A percentile compares a stretch with the other conserved stretches of the same genome.
These are phyloP conservation scores for Hypoxylon sp. DNA, from an alignment of 2,329 filamentous ascomycete species.

Conservation along the genomic window DNA sequence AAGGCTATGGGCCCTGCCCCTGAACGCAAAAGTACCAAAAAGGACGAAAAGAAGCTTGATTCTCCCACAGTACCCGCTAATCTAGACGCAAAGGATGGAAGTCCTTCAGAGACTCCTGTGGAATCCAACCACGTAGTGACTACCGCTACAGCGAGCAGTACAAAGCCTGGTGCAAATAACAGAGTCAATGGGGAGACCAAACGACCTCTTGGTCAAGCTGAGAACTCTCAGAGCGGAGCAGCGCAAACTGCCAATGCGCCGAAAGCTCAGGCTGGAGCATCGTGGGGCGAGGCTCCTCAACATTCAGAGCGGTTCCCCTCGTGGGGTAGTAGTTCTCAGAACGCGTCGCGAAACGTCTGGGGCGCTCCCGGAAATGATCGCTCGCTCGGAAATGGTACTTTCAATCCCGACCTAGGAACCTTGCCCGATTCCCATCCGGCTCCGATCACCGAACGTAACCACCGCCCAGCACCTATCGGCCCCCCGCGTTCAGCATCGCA, in stretches of 20 bases:
- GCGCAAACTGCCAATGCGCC: slow-evolving; percentile 30
- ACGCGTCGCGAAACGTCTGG: slow-evolving; percentile 76
- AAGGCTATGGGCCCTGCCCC: slow-evolving; percentile 77
- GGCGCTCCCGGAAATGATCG: slow-evolving; percentile 79
- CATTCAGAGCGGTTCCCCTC: slow-evolving; percentile 63
- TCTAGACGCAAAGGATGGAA: slow-evolving; percentile 41
- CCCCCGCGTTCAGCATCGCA: slow-evolving; percentile 53
- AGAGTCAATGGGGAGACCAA: slow-evolving; percentile 56
- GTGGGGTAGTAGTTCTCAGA: slow-evolving; percentile 64
- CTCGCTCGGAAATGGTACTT: slow-evolving; percentile 83
- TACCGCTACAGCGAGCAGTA: neutral
- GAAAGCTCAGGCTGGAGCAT: slow-evolving; percentile 54
- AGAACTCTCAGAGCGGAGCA: slow-evolving; percentile 33
- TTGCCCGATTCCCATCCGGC: slow-evolving; percentile 60
- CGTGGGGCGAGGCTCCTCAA: slow-evolving; percentile 52
- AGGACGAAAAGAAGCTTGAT: slow-evolving; percentile 62
- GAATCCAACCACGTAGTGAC: slow-evolving; percentile 51
- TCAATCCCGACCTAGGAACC: slow-evolving; percentile 72
- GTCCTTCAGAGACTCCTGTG: slow-evolving; percentile 48
- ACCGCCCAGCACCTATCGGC: slow-evolving; percentile 63
- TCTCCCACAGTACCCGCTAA: slow-evolving; percentile 27
- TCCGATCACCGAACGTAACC: slow-evolving; percentile 53
- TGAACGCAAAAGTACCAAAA: slow-evolving; percentile 71
- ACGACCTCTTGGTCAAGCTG: slow-evolving; percentile 50
- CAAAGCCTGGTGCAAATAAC: neutral